Percentiles rank a stretch among this genome's conserved stretches.
Evolutionary conservation across 306 rosid genomes (phyloP).

Genomic region (Macrotyloma uniflorum): DNA sequence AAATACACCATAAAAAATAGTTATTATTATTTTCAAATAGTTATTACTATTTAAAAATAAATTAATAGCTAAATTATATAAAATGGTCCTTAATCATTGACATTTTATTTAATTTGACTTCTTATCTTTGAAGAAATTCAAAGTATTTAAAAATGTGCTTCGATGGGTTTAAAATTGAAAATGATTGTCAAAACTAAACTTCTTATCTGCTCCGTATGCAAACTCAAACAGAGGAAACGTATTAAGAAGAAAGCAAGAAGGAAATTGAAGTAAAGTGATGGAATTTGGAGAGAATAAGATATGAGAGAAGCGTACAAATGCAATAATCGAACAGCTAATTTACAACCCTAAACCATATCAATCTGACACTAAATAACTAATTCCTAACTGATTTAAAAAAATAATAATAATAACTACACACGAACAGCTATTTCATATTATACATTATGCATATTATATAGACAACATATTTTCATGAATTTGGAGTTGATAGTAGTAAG

Average conservation of each 20-base stretch:
- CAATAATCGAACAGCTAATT: constrained; percentile 19
- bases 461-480: constrained; percentile 11
- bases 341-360: constrained; percentile 18
- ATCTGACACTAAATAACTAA: neutral
- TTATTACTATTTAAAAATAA: no score
- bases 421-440: neutral
- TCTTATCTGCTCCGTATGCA: no score
- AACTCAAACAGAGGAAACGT: no score
- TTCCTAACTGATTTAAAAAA: neutral
- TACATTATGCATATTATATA: neutral
- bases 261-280: neutral
- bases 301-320: neutral
- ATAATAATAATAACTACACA: neutral
- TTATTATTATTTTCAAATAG: no score
- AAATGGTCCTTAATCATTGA: no score
- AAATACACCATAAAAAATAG: no score
- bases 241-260: neutral
- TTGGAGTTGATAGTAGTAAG: neutral
- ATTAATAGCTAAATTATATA: no score
- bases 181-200: no score
- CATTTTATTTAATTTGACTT: no score
- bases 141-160: no score
- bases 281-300: constrained; percentile 17
- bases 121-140: neutral
- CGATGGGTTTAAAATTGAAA: no score